Evolutionary conservation across 2,329 filamentous ascomycete species (phyloP).

Genomic region (Biscogniauxia mediterranea): DNA sequence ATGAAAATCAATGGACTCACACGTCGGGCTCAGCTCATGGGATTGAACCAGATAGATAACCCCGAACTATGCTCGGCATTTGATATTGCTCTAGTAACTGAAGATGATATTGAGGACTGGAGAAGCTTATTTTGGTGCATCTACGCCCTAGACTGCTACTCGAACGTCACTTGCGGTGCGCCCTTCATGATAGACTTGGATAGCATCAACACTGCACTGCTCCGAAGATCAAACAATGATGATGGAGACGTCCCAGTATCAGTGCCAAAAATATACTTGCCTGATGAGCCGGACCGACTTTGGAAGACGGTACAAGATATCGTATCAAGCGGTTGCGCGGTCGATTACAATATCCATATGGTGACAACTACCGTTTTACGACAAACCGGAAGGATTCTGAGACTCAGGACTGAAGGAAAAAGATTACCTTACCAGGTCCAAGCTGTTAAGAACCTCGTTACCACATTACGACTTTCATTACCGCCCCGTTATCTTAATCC

Average conservation of each 20-base stretch:
- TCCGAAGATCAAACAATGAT: constrained; percentile 14
- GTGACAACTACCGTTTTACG: constrained; percentile 29
- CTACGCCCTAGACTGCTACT: constrained; percentile 36
- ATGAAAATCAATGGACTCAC: constrained; percentile 33
- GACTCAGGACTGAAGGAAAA: constrained; percentile 20
- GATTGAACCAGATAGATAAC: constrained; percentile 36
- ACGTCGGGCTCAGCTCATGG: constrained; percentile 34
- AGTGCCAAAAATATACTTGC: constrained; percentile 20
- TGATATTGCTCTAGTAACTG: constrained; percentile 13
- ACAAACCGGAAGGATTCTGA: constrained; percentile 24
- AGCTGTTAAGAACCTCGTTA: constrained; percentile 20
- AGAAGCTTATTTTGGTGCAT: constrained; percentile 37
- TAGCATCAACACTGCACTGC: constrained; percentile 30
- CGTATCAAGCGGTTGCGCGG: constrained; percentile 14
- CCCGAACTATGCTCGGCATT: constrained; percentile 27
- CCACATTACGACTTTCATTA: constrained; percentile 29
- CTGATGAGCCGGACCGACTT: constrained; percentile 25
- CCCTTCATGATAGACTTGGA: constrained; percentile 30
- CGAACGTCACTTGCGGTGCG: constrained; percentile 31
- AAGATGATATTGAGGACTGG: constrained; percentile 37
- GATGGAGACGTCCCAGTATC: constrained; percentile 4
- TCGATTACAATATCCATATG: constrained; percentile 29
- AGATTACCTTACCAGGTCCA: constrained; percentile 10
- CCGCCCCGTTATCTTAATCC: constrained; percentile 32
- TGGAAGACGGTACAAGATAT: constrained; percentile 25